Conservation (phyloP, 1,284 basidiomycete genomes). For the Leucoagaricus sp. region DNA sequence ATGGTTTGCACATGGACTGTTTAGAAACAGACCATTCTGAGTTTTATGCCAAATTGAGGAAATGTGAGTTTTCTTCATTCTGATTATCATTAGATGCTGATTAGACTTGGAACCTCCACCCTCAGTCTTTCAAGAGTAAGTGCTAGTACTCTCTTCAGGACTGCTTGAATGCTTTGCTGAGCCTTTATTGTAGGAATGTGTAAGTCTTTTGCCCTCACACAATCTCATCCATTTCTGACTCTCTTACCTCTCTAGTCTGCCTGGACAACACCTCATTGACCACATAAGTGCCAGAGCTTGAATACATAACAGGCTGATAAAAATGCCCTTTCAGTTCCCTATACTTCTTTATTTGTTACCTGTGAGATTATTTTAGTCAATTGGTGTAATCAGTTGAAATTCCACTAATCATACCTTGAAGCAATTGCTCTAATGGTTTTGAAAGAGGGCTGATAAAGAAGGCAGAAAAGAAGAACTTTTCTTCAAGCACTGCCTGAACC, state of each 20-base stretch:
- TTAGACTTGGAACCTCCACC: too few species aligned
- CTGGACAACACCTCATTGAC: conserved; percentile 11
- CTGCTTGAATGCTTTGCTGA: too few species aligned
- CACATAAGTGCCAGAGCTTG: neutral
- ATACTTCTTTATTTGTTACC: neutral
- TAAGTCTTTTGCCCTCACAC: neutral
- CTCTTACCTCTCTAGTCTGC: neutral
- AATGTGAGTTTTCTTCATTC: neutral
- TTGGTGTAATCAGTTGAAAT: neutral
- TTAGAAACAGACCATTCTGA: conserved; percentile 27
- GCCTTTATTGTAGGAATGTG: neutral
- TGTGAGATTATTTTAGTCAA: neutral
- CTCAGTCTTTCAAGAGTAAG: neutral
- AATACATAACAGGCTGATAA: neutral
- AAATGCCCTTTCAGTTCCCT: neutral
- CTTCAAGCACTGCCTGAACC: conserved; percentile 24
- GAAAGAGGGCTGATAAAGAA: conserved; percentile 27
- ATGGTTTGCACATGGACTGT: conserved; percentile 31
- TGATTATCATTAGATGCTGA: neutral
- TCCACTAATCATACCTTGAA: conserved; percentile 9
- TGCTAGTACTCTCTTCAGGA: too few species aligned
- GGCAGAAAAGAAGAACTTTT: conserved; percentile 21
- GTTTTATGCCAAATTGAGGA: neutral
- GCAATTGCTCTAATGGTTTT: conserved; percentile 33
- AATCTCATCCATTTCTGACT: neutral